phyloP scores from a whole-genome alignment of 148 eudicot genomes.

The Silene latifolia region DNA sequence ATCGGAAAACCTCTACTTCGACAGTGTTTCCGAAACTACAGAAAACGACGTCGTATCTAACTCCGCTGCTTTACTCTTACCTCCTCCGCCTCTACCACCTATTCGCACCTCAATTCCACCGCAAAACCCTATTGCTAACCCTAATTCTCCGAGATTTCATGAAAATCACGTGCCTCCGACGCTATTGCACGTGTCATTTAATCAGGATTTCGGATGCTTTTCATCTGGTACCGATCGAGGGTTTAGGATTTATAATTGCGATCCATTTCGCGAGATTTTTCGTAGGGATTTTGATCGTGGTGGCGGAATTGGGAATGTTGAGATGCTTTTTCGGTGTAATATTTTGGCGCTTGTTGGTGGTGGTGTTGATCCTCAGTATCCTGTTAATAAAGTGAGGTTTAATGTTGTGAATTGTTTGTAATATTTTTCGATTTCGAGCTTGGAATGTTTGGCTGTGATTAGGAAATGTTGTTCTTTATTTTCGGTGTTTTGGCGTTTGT shows the following conservation, averaged over 20 bases:
- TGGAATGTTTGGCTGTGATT: too few species aligned
- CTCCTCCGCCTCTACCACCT: constrained; percentile 26
- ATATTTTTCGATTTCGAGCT: neutral
- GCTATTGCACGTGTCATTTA: constrained; percentile 67
- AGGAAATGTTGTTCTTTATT: too few species aligned
- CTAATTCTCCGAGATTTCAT: constrained; percentile 22
- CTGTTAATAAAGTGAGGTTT: constrained; percentile 55
- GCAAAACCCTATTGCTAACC: constrained; percentile 24
- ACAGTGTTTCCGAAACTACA: neutral
- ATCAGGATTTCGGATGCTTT: constrained; percentile 78
- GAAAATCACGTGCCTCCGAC: constrained; percentile 25
- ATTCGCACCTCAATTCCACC: constrained; percentile 24
- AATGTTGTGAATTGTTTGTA: neutral
- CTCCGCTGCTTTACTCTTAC: constrained; percentile 2
- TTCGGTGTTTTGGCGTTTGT: neutral
- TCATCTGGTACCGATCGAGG: constrained; percentile 74
- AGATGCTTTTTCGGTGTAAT: constrained; percentile 87
- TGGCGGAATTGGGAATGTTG: constrained; percentile 73
- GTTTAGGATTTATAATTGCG: constrained; percentile 77
- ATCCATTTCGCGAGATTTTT: constrained; percentile 84
- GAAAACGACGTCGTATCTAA: neutral
- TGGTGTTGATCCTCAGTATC: constrained; percentile 74
- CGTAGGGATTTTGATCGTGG: constrained; percentile 70
- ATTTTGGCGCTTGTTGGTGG: constrained; percentile 89
- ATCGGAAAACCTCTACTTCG: constrained; percentile 25